Evolutionary conservation across 192 early-diverging fungal genomes (phyloP).

Genomic region (Entophlyctis luteolus): DNA sequence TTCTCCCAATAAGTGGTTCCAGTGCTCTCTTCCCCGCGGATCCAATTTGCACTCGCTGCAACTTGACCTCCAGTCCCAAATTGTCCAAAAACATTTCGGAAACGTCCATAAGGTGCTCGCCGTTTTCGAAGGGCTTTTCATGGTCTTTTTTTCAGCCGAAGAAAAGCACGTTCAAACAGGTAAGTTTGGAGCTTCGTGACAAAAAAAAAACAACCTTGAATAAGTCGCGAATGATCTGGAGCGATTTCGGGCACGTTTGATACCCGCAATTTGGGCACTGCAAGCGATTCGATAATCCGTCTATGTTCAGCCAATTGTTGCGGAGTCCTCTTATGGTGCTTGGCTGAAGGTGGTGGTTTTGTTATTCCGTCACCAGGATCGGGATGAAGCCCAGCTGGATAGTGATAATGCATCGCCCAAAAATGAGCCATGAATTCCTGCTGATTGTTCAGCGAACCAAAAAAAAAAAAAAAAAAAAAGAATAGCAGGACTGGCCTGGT

Average conservation of each 20-base stretch:
- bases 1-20: background rate
- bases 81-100: background rate
- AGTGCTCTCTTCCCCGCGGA: slow-evolving; percentile 1
- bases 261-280: background rate
- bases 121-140: no score
- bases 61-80: background rate
- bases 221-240: no score
- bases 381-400: background rate
- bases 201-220: no score
- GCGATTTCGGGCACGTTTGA: no score
- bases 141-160: no score
- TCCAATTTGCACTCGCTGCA: slow-evolving; percentile 6
- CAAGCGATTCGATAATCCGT: background rate
- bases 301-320: background rate
- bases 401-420: slow-evolving; percentile 17
- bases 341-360: background rate
- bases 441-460: no score
- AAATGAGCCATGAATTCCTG: slow-evolving; percentile 13
- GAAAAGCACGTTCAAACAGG: no score
- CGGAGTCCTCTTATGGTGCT: background rate
- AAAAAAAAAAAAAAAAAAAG: no score
- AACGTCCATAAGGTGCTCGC: no score
- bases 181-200: no score
- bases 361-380: slow-evolving; percentile 6
- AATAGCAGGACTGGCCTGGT: no score